Base-by-base conservation (phyloP, 805 yeast species). In the Ogataea nitratoaversa region DNA sequence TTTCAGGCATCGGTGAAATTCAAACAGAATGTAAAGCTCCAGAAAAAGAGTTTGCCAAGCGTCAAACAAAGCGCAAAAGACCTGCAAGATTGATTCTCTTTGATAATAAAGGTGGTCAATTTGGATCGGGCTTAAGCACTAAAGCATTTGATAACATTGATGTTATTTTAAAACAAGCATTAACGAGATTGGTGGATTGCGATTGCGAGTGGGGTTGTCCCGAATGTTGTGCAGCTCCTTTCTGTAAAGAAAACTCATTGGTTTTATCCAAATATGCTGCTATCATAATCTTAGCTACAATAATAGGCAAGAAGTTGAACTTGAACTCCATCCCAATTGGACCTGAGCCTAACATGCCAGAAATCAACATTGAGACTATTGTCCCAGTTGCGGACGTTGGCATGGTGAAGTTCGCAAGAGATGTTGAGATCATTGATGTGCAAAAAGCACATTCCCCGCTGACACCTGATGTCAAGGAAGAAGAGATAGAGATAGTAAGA, bases 21-120 rank as follows among this genome's bases (percentile, higher is more conserved):
- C 76, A 76, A 33, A 87, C 98, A 0, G 99, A 93, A 60, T 93
- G 99, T 62, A 93, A 93, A 54, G 97, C 98, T 0, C 97, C 99
- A 0, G 95, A 89, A 49, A 93, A 93, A 53, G 99, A 93, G 57
- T 86, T 91, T 69, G 86, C 96, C 1, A 72, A 73, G 36, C 63
- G 88, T 22, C 84, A 84, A 54, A 74, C 91, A 0, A 61, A 63
- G 14, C 66, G 99, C 30, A 76, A 74, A 41, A 66, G 99, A 31
- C 98, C 98, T 0, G 95, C 95, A 0, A 67, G 99, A 39, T 65
- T 93, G 36, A 78, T 90, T 1, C 84, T 93, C 50, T 80, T 79
- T 55, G 98, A 93, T 59, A 72, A 87, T 1, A 79, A 81, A 53
- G 96, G 95, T 9, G 95, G 95, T 1, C 71, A 71, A 40, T 67